These are phyloP conservation scores for Parasarocladium wereldwijsianum DNA, from an alignment of 2,329 filamentous ascomycete species.

Conservation along the genomic window DNA sequence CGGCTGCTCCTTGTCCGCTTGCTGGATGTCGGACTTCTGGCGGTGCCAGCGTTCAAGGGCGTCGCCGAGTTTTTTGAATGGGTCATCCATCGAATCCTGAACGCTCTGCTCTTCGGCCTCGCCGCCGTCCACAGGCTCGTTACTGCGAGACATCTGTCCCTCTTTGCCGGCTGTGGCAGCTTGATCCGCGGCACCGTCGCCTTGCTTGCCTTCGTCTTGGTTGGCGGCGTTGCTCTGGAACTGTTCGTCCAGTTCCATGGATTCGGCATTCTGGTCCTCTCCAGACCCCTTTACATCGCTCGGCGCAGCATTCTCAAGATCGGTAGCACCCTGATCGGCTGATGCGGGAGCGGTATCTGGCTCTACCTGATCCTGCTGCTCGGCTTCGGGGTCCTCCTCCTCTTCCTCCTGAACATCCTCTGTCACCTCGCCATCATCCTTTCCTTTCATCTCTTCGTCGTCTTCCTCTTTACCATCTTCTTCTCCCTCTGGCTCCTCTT, in stretches of 20 bases:
- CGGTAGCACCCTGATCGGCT: conserved; percentile 33
- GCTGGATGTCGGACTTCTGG: conserved; percentile 68
- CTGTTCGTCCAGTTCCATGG: conserved; percentile 47
- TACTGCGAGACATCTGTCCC: conserved; percentile 34
- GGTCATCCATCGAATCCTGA: conserved; percentile 40
- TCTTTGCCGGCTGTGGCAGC: conserved; percentile 50
- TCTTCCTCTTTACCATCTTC: conserved; percentile 35
- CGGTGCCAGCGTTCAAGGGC: conserved; percentile 86
- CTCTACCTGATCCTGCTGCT: conserved; percentile 33
- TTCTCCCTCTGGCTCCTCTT: conserved; percentile 13
- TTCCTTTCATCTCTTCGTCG: conserved; percentile 31
- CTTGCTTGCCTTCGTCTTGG: conserved; percentile 50
- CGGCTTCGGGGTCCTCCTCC: conserved; percentile 37
- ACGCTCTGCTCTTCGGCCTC: conserved; percentile 10
- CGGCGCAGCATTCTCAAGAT: conserved; percentile 46
- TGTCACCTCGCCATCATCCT: conserved; percentile 29
- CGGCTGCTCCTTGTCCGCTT: conserved; percentile 32
- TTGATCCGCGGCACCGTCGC: conserved; percentile 49
- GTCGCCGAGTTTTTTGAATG: conserved; percentile 91
- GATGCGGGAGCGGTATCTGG: conserved; percentile 19
- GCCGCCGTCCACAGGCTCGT: conserved; percentile 19
- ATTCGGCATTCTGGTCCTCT: conserved; percentile 48
- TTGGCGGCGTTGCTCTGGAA: conserved; percentile 46
- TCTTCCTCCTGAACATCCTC: conserved; percentile 33
- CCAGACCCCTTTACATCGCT: conserved; percentile 51